A percentile compares a stretch with the other conserved stretches of the same genome.
These are phyloP conservation scores for Metschnikowia corniflorae DNA, from an alignment of 805 yeast species.

Conservation along the genomic window DNA sequence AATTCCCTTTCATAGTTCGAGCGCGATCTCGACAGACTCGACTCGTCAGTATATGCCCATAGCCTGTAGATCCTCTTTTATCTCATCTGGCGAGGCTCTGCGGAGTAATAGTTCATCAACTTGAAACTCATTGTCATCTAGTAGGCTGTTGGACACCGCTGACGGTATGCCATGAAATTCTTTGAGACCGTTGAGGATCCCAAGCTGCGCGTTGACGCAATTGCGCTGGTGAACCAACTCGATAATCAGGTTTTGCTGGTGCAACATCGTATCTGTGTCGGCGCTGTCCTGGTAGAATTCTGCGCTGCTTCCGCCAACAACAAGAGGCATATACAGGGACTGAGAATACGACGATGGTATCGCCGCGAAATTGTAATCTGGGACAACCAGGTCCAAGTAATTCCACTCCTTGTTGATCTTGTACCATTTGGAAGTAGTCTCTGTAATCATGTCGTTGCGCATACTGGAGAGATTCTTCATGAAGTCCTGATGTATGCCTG, in stretches of 20 bases:
- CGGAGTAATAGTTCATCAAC: constrained; percentile 43
- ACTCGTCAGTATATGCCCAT: constrained; percentile 52
- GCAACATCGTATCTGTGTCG: constrained; percentile 30
- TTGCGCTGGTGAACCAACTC: constrained; percentile 62
- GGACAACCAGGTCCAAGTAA: constrained; percentile 64
- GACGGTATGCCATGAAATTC: constrained; percentile 80
- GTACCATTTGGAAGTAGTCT: constrained; percentile 87
- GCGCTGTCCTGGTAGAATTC: constrained; percentile 17
- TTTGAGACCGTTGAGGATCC: constrained; percentile 63
- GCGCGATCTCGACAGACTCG: too few relatives aligned
- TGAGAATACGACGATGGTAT: constrained; percentile 26
- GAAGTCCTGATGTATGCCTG: constrained; percentile 80
- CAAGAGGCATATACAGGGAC: constrained; percentile 11
- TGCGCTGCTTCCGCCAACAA: constrained; percentile 17
- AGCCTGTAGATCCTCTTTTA: constrained; percentile 65
- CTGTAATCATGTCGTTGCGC: constrained; percentile 59
- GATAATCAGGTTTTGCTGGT: constrained; percentile 34
- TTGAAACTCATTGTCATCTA: constrained; percentile 21
- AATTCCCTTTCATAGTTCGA: too few relatives aligned
- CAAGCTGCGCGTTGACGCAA: constrained; percentile 63
- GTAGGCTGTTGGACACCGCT: constrained; percentile 45
- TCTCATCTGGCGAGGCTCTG: constrained; percentile 67
- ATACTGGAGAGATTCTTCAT: constrained; percentile 63
- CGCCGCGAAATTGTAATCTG: constrained; percentile 48
- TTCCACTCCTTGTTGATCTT: constrained; percentile 85